Conservation (phyloP, 768 basidiomycete species). For the Albatrellus ellisii region DNA sequence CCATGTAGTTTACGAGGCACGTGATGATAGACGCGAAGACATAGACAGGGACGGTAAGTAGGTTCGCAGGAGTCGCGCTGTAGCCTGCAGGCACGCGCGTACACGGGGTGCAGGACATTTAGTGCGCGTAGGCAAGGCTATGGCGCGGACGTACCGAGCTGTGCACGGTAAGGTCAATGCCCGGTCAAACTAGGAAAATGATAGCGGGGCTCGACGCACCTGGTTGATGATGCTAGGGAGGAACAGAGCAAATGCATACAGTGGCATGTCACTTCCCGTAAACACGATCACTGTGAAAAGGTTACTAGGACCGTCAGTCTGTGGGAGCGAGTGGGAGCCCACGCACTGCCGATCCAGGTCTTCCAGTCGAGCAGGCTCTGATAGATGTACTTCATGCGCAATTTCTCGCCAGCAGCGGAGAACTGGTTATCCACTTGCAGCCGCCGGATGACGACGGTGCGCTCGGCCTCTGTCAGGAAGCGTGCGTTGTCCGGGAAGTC, state of each 20-base stretch:
- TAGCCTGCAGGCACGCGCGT: slow-evolving; percentile 28
- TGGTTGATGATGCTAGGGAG: slow-evolving; percentile 67
- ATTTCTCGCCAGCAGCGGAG: slow-evolving; percentile 56
- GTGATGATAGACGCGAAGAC: slow-evolving; percentile 54
- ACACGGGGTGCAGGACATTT: neutral
- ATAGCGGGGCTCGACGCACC: too few species aligned
- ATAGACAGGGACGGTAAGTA: slow-evolving; percentile 71
- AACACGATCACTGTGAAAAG: slow-evolving; percentile 37
- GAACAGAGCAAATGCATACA: slow-evolving; percentile 72
- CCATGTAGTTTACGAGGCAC: slow-evolving; percentile 46
- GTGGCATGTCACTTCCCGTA: slow-evolving; percentile 43
- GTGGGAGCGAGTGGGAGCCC: neutral
- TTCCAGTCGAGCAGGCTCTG: slow-evolving; percentile 59
- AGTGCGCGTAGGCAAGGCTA: neutral
- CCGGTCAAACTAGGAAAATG: too few species aligned
- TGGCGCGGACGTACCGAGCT: slow-evolving; percentile 26
- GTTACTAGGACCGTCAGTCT: neutral
- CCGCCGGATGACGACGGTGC: slow-evolving; percentile 49
- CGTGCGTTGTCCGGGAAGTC: slow-evolving; percentile 77
- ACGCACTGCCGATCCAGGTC: slow-evolving; percentile 40
- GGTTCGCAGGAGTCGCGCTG: slow-evolving; percentile 58
- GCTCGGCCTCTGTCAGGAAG: slow-evolving; percentile 61
- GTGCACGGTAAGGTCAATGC: too few species aligned
- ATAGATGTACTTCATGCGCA: slow-evolving; percentile 43
- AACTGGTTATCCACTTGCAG: slow-evolving; percentile 58